Percentiles rank a stretch among this genome's conserved stretches.
Evolutionary conservation across 352 stramenopile genomes (phyloP).

Genomic region (Globisporangium lucens): DNA sequence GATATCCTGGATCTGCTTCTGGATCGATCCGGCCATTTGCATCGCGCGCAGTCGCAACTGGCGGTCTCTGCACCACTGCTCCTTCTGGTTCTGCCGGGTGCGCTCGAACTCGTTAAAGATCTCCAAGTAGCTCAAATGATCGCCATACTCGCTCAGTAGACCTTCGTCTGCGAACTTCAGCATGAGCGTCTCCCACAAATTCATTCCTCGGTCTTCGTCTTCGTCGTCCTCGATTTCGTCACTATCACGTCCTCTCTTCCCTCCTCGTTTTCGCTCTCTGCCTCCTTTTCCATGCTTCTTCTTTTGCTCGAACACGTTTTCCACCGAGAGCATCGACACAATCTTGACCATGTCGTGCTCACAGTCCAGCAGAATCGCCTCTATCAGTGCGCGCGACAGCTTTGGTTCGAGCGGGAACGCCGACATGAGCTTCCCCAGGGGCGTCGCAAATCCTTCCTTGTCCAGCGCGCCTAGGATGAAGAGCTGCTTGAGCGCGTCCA

Average conservation of each 20-base stretch:
- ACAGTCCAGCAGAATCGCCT: slow-evolving; percentile 56
- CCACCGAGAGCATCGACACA: slow-evolving; percentile 82
- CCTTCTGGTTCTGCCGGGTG: slow-evolving; percentile 18
- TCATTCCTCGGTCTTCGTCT: slow-evolving; percentile 13
- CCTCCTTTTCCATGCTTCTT: not conserved
- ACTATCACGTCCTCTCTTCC: slow-evolving; percentile 2
- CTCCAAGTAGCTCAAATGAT: slow-evolving; percentile 52
- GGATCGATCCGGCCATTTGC: slow-evolving; percentile 47
- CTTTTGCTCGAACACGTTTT: slow-evolving; percentile 65
- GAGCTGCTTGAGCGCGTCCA: slow-evolving; percentile 78
- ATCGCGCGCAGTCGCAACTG: slow-evolving; percentile 52
- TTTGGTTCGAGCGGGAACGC: slow-evolving; percentile 82
- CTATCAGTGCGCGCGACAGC: slow-evolving; percentile 59
- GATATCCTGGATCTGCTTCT: slow-evolving; percentile 62
- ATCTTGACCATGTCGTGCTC: slow-evolving; percentile 61
- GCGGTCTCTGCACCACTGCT: slow-evolving; percentile 52
- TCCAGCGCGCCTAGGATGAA: slow-evolving; percentile 66
- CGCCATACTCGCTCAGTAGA: slow-evolving; percentile 49
- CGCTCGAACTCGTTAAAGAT: slow-evolving; percentile 45
- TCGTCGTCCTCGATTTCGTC: slow-evolving; percentile 19
- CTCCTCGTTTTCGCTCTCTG: not conserved
- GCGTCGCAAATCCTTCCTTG: slow-evolving; percentile 42
- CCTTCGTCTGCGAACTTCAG: slow-evolving; percentile 34
- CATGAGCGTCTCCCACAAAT: slow-evolving; percentile 38
- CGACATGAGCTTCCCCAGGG: slow-evolving; percentile 74